Evolutionary conservation across 176 grass and related monocot species (phyloP).

Genomic region (Aegilops umbellulata): DNA sequence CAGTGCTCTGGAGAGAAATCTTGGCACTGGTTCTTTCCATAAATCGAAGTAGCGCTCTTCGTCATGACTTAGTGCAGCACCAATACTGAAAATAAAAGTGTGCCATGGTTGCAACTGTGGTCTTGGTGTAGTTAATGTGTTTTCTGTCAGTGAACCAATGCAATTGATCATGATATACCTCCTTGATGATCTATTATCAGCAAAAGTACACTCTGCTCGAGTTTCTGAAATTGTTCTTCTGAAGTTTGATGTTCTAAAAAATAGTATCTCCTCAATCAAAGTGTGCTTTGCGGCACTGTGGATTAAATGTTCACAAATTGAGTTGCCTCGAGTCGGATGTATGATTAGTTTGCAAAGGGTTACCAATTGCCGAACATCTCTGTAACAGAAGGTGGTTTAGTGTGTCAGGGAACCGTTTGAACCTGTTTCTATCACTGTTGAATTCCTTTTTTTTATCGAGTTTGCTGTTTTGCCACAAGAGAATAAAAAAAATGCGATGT

Average conservation of each 20-base stretch:
- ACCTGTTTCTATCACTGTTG: not conserved
- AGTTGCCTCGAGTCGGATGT: not conserved
- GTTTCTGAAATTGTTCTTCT: not conserved
- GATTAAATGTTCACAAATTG: not conserved
- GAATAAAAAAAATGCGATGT: no score
- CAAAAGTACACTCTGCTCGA: not conserved
- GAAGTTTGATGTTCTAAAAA: not conserved
- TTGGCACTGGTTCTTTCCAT: constrained; percentile 9
- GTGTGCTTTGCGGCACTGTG: not conserved
- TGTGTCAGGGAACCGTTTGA: not conserved
- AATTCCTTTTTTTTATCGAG: not conserved
- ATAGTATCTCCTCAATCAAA: not conserved
- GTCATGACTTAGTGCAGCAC: not conserved
- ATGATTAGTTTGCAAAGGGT: not conserved
- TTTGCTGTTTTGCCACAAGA: no score
- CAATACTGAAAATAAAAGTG: not conserved
- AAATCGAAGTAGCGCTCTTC: constrained; percentile 2
- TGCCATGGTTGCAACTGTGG: not conserved
- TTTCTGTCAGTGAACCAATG: not conserved
- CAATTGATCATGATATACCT: not conserved
- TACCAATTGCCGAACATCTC: not conserved
- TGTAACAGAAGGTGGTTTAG: not conserved
- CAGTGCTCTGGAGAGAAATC: constrained; percentile 39
- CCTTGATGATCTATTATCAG: not conserved
- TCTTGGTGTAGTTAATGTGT: not conserved